A percentile compares a stretch with the other conserved stretches of the same genome.
These are phyloP conservation scores for Colletotrichum sp. DNA, from an alignment of 2,329 filamentous ascomycete genomes.

Conservation along the genomic window DNA sequence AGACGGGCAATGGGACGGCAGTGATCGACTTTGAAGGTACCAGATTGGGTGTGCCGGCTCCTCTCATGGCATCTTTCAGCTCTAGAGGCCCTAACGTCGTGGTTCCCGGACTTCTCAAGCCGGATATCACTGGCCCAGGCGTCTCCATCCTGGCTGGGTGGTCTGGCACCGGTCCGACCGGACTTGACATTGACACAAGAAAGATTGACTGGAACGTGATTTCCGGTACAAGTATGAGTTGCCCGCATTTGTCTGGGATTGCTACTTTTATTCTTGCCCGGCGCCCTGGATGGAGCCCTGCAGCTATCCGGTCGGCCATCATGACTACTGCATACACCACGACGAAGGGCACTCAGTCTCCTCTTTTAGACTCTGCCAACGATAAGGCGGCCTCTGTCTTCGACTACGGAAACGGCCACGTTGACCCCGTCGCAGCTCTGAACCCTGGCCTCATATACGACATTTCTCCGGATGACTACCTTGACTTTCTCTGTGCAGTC, in stretches of 20 bases:
- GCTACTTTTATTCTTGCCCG: constrained; percentile 17
- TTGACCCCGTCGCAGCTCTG: constrained; percentile 27
- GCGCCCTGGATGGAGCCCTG: constrained; percentile 13
- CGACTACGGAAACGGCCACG: constrained; percentile 14
- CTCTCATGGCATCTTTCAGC: constrained; percentile 19
- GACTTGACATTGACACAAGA: neutral
- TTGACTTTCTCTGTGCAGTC: constrained; percentile 28
- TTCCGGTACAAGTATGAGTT: constrained; percentile 21
- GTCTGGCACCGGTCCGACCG: neutral
- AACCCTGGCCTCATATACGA: constrained; percentile 24
- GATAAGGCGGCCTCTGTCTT: neutral
- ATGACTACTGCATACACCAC: constrained; percentile 14
- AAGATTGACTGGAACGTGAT: constrained; percentile 11
- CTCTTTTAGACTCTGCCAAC: neutral
- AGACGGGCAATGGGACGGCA: neutral
- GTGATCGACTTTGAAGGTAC: constrained; percentile 1
- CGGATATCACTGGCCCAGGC: constrained; percentile 20
- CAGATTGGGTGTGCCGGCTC: constrained; percentile 1
- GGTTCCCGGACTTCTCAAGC: constrained; percentile 10
- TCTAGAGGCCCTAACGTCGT: constrained; percentile 8
- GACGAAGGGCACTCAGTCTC: neutral
- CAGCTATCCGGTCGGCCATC: constrained; percentile 13
- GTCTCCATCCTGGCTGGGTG: constrained; percentile 18
- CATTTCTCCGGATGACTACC: constrained; percentile 24
- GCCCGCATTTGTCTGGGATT: constrained; percentile 19